A percentile compares a stretch with the other conserved stretches of the same genome.
Evolutionary conservation across 2,329 filamentous ascomycete species (phyloP).

Genomic region (Pseudomassariella vexata): DNA sequence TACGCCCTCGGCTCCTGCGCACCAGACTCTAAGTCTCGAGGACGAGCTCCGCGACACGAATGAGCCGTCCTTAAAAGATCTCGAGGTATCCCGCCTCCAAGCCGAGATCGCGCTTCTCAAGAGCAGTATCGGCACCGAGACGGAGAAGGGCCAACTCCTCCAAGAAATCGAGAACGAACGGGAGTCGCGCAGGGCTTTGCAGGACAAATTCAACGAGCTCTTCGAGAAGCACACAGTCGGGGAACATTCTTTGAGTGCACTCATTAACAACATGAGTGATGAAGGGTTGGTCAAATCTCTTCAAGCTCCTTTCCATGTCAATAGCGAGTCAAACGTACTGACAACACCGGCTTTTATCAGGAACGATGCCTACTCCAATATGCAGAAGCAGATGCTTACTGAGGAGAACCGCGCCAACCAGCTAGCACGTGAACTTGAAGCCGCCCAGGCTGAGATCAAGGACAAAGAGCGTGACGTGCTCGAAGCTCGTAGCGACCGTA

Average conservation of each 20-base stretch:
- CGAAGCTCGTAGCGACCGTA: constrained; percentile 45
- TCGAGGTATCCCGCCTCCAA: constrained; percentile 53
- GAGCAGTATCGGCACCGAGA: constrained; percentile 46
- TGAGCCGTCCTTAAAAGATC: constrained; percentile 34
- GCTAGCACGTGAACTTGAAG: constrained; percentile 38
- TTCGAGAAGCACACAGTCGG: constrained; percentile 53
- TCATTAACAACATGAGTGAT: constrained; percentile 43
- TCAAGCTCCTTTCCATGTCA: constrained; percentile 25
- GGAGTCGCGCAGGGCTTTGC: constrained; percentile 43
- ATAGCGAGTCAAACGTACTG: constrained; percentile 31
- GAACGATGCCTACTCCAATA: constrained; percentile 44
- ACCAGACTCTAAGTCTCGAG: constrained; percentile 35
- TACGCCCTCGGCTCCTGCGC: constrained; percentile 25
- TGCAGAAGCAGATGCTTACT: constrained; percentile 41
- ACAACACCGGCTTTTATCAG: constrained; percentile 42
- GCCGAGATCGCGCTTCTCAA: constrained; percentile 56
- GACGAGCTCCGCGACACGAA: constrained; percentile 51
- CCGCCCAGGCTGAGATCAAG: constrained; percentile 34
- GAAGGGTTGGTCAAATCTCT: constrained; percentile 48
- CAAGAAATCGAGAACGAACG: constrained; percentile 51
- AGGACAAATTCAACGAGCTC: constrained; percentile 48
- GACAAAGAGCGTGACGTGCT: constrained; percentile 52
- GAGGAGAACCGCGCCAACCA: constrained; percentile 43
- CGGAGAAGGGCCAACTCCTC: constrained; percentile 48
- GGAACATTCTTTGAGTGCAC: constrained; percentile 51